Evolutionary conservation across 1,284 basidiomycete genomes (phyloP).

Genomic region (Neonothopanus nambi): DNA sequence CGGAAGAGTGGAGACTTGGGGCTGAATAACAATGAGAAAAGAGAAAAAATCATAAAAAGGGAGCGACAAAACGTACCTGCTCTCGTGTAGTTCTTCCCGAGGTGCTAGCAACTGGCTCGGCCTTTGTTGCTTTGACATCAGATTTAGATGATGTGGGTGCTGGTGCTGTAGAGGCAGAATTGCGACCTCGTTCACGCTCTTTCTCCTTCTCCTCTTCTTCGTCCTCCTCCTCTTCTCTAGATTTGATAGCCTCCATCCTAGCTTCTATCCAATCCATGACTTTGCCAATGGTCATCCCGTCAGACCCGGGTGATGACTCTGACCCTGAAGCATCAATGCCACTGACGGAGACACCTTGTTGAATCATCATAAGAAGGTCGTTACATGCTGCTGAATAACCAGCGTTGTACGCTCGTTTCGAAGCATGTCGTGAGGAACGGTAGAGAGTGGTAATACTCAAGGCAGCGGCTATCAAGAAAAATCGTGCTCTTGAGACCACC

Average conservation of each 20-base stretch:
- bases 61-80: constrained; percentile 25
- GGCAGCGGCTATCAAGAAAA: constrained; percentile 58
- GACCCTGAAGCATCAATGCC: constrained; percentile 38
- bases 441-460: constrained; percentile 81
- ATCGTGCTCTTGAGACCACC: constrained; percentile 17
- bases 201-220: constrained; percentile 70
- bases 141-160: constrained; percentile 13
- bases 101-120: constrained; percentile 15
- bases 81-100: constrained; percentile 24
- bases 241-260: constrained; percentile 66
- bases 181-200: constrained; percentile 38
- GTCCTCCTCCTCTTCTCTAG: constrained; percentile 74
- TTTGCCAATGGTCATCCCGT: constrained; percentile 67
- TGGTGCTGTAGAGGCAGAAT: constrained; percentile 17
- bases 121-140: constrained; percentile 3
- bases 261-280: constrained; percentile 82
- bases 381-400: constrained; percentile 77
- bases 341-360: constrained; percentile 70
- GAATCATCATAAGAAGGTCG: constrained; percentile 76
- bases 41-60: constrained; percentile 13
- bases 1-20: constrained; percentile 4
- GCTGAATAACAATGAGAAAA: background rate
- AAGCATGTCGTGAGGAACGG: constrained; percentile 69
- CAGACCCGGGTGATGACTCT: constrained; percentile 36
- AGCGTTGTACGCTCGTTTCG: constrained; percentile 74